Evolutionary conservation across 306 rosid genomes (phyloP).

Genomic region (Hippophae tibetana): DNA sequence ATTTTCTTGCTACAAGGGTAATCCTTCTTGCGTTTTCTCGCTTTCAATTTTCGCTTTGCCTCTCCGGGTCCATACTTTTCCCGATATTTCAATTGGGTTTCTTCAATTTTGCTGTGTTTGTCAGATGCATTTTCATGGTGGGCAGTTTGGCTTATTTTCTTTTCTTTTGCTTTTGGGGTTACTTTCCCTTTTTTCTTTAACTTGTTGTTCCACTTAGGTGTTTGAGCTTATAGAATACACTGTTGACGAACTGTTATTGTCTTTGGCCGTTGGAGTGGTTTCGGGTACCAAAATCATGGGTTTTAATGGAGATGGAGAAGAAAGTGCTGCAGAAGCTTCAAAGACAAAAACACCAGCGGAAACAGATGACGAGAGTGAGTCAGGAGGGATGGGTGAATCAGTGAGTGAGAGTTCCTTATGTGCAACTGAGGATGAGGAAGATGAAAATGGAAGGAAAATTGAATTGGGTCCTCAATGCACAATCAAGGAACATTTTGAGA

Average conservation of each 20-base stretch:
- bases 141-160: conserved; percentile 21
- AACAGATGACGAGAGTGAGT: conserved; percentile 32
- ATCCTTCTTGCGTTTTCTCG: conserved; percentile 19
- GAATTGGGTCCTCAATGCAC: conserved; percentile 87
- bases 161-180: conserved; percentile 3
- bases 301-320: conserved; percentile 40
- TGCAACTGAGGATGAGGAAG: conserved; percentile 77
- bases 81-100: conserved; percentile 16
- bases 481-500: conserved; percentile 79
- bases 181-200: conserved; percentile 3
- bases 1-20: conserved; percentile 31
- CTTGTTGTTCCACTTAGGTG: conserved; percentile 6
- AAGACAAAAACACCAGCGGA: conserved; percentile 21
- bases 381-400: conserved; percentile 21
- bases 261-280: conserved; percentile 39
- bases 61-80: conserved; percentile 27
- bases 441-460: conserved; percentile 66
- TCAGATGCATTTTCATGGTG: conserved; percentile 36
- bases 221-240: conserved; percentile 7
- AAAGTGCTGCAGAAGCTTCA: conserved; percentile 18
- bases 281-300: conserved; percentile 59
- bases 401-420: conserved; percentile 52
- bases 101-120: conserved; percentile 25
- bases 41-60: conserved; percentile 15
- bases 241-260: conserved; percentile 40